A percentile compares a stretch with the other conserved stretches of the same genome.
Evolutionary conservation across 2,329 filamentous ascomycete species (phyloP).

Genomic region (Pseudocercospora crystallina): DNA sequence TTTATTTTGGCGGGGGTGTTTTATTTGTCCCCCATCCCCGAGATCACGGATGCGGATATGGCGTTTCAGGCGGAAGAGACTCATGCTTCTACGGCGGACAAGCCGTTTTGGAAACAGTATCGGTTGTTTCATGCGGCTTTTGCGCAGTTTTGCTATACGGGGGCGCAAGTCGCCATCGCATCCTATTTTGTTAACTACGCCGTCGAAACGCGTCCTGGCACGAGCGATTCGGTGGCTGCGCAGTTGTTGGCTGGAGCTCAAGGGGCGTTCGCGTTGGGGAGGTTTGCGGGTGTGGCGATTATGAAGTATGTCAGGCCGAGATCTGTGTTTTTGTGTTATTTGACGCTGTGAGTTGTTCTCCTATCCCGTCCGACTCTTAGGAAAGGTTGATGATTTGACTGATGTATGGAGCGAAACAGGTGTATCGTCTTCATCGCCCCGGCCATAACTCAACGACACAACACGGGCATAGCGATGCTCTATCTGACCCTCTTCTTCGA

Average conservation of each 20-base stretch:
- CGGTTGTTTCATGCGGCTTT: conserved; percentile 73
- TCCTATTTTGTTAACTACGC: conserved; percentile 67
- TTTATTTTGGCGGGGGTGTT: conserved; percentile 58
- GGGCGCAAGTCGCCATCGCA: conserved; percentile 62
- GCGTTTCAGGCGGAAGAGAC: conserved; percentile 47
- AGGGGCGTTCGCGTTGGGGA: conserved; percentile 68
- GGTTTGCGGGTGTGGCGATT: conserved; percentile 65
- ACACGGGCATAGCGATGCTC: conserved; percentile 59
- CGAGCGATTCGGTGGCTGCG: conserved; percentile 58
- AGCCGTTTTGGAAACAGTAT: conserved; percentile 62
- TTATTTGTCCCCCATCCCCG: conserved; percentile 46
- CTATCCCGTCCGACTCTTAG: not conserved
- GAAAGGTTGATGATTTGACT: too few relatives aligned
- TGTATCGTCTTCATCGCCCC: conserved; percentile 59
- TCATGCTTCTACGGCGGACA: conserved; percentile 37
- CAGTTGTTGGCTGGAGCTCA: conserved; percentile 74
- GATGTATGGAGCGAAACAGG: conserved; percentile 1
- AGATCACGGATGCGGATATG: conserved; percentile 65
- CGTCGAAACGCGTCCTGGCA: conserved; percentile 58
- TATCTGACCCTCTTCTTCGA: conserved; percentile 70
- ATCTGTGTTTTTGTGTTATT: conserved; percentile 68
- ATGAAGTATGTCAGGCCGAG: conserved; percentile 69
- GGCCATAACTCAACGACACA: conserved; percentile 51
- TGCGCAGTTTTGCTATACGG: conserved; percentile 79
- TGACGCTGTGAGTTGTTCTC: conserved; percentile 43